A percentile compares a stretch with the other conserved stretches of the same genome.
Conservation (phyloP, 1,284 basidiomycete species). For the Trichosporon coremiiforme region DNA sequence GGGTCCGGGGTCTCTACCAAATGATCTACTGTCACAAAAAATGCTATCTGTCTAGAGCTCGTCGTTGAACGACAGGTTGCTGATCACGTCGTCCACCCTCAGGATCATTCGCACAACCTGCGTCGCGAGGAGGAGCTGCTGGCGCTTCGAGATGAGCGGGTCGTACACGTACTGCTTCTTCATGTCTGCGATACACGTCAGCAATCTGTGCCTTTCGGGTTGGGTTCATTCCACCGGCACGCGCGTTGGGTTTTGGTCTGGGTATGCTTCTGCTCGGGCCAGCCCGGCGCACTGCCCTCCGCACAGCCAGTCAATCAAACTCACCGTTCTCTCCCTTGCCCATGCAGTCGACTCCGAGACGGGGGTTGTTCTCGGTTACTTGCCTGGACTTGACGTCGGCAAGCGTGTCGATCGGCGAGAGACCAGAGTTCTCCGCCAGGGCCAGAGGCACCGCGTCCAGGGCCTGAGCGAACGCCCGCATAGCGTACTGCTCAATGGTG, state of each 20-base stretch:
- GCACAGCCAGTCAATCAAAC: slow-evolving; percentile 39
- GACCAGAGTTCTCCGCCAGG: slow-evolving; percentile 94
- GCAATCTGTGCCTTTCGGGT: not conserved
- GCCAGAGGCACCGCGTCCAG: slow-evolving; percentile 92
- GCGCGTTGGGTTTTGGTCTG: too few species aligned
- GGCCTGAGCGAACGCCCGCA: slow-evolving; percentile 95
- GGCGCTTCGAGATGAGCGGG: slow-evolving; percentile 93
- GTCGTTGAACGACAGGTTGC: slow-evolving; percentile 21
- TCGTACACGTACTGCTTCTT: slow-evolving; percentile 96
- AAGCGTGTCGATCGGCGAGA: slow-evolving; percentile 94
- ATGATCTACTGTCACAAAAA: slow-evolving; percentile 20
- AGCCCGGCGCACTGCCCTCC: too few species aligned
- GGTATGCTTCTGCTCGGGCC: not conserved
- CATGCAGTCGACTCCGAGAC: slow-evolving; percentile 91
- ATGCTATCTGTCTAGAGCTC: slow-evolving; percentile 17
- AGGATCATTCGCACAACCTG: slow-evolving; percentile 66
- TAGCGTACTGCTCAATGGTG: slow-evolving; percentile 97
- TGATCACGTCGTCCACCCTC: slow-evolving; percentile 55
- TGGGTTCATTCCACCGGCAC: not conserved
- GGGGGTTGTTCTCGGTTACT: slow-evolving; percentile 80
- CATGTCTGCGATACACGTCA: slow-evolving; percentile 70
- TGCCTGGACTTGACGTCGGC: slow-evolving; percentile 93
- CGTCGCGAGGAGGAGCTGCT: slow-evolving; percentile 95
- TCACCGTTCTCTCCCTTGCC: slow-evolving; percentile 79
- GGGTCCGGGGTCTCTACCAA: slow-evolving; percentile 14